phyloP scores from a whole-genome alignment of 768 basidiomycete genomes.

The Vishniacozyma victoriae region DNA sequence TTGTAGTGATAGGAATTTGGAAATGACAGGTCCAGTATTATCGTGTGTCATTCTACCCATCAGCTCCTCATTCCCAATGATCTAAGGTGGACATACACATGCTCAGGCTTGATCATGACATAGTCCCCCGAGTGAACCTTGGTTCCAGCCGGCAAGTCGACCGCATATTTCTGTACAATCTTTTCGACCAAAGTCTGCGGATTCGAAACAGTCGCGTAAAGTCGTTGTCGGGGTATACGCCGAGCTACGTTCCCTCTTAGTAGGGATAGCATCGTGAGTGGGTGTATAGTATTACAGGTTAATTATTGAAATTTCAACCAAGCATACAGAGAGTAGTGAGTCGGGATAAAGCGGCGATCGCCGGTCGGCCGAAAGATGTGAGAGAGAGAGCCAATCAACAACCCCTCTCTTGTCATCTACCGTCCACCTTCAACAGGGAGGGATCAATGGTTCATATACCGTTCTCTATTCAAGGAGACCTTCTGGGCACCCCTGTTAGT shows the following conservation, averaged over 20 bases:
- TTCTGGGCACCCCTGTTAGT: too few species aligned
- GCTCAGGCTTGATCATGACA: conserved; percentile 97
- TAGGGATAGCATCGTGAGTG: neutral
- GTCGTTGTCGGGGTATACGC: conserved; percentile 6
- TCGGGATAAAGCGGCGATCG: neutral
- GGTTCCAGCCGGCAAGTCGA: conserved; percentile 74
- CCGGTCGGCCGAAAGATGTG: neutral
- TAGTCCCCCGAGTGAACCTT: conserved; percentile 91
- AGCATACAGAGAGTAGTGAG: too few species aligned
- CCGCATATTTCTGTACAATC: conserved; percentile 93
- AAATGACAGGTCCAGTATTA: conserved; percentile 96
- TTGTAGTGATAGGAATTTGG: conserved; percentile 93
- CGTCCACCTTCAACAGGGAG: too few species aligned
- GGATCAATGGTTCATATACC: too few species aligned
- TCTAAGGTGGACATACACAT: conserved; percentile 64
- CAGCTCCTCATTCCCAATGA: neutral
- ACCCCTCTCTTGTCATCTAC: neutral
- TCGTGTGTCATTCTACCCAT: conserved; percentile 54
- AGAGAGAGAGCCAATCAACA: neutral
- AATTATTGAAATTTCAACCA: neutral
- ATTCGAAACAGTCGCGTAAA: conserved; percentile 32
- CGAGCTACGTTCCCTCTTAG: conserved; percentile 29
- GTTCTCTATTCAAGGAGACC: too few species aligned
- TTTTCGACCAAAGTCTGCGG: conserved; percentile 90
- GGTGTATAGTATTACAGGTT: too few species aligned